phyloP scores from a whole-genome alignment of 2,329 filamentous ascomycete species.

The Claviceps digitariae region DNA sequence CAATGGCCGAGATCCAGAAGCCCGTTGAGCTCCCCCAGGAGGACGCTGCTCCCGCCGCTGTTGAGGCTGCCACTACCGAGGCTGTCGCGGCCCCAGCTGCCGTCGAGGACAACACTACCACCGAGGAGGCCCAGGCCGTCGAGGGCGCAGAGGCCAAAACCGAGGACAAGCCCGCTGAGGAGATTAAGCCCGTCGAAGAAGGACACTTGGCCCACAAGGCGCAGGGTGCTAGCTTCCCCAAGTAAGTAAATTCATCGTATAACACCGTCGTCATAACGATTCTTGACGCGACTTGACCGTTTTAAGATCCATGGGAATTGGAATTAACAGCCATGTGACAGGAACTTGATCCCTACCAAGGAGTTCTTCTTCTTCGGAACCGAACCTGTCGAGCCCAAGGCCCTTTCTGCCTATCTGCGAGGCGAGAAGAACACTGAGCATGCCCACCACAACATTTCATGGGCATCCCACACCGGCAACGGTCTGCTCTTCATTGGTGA shows the following conservation, averaged over 20 bases:
- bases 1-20: conserved; percentile 65
- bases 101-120: conserved; percentile 25
- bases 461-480: conserved; percentile 89
- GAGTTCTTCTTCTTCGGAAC: conserved; percentile 81
- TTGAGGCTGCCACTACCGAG: conserved; percentile 13
- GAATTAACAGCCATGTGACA: conserved; percentile 23
- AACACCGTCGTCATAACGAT: background rate
- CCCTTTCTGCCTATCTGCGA: conserved; percentile 65
- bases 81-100: conserved; percentile 23
- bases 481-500: conserved; percentile 86
- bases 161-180: conserved; percentile 30
- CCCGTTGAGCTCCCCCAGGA: conserved; percentile 37
- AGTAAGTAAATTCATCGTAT: conserved; percentile 44
- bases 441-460: conserved; percentile 69
- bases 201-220: conserved; percentile 83
- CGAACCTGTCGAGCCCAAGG: conserved; percentile 59
- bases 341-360: conserved; percentile 82
- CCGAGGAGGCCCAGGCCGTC: conserved; percentile 23
- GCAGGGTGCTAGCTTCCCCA: conserved; percentile 66
- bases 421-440: conserved; percentile 69
- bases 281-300: rapidly evolving
- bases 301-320: background rate
- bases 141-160: conserved; percentile 25
- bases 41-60: conserved; percentile 30
- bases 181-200: conserved; percentile 62